Percentiles rank a stretch among this genome's conserved stretches.
Evolutionary conservation across 176 grass and related monocot species (phyloP).

Genomic region (Triticum urartu): DNA sequence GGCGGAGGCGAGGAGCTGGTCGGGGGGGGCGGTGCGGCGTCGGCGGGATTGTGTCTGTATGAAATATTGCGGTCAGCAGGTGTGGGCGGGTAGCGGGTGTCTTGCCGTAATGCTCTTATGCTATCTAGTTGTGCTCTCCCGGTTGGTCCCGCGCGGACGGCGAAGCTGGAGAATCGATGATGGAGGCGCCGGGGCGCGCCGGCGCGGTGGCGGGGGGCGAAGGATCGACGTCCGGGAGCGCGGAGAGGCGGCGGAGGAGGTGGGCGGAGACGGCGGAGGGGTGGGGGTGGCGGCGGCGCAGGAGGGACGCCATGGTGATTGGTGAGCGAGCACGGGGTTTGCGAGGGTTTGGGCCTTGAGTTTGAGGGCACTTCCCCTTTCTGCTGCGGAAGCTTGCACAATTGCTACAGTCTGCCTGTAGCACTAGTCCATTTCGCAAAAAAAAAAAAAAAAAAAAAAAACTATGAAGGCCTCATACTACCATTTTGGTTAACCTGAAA

Average conservation of each 20-base stretch:
- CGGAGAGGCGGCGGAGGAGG: constrained; percentile 47
- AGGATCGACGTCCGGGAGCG: constrained; percentile 44
- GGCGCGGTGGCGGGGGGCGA: neutral
- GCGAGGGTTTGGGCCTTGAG: constrained; percentile 3
- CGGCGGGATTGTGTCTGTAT: too few relatives aligned
- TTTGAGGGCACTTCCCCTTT: neutral
- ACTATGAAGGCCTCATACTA: too few relatives aligned
- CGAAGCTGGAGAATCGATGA: constrained; percentile 50
- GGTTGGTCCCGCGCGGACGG: constrained; percentile 55
- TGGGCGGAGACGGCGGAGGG: constrained; percentile 3
- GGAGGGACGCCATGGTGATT: constrained; percentile 64
- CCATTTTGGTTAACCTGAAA: too few relatives aligned
- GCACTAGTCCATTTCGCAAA: neutral
- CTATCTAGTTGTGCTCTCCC: too few relatives aligned
- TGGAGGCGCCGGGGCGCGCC: too few relatives aligned
- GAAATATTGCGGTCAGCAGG: too few relatives aligned
- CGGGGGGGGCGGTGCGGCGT: constrained; percentile 57
- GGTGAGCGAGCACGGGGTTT: constrained; percentile 34
- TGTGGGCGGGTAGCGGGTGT: too few relatives aligned
- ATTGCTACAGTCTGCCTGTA: neutral
- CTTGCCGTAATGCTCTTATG: too few relatives aligned
- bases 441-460: too few relatives aligned
- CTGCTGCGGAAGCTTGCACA: neutral
- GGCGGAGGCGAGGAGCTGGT: constrained; percentile 50
- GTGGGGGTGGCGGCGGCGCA: constrained; percentile 35